Base-by-base conservation (phyloP, 345 rosid genomes). In the Eucalyptus pumila region DNA sequence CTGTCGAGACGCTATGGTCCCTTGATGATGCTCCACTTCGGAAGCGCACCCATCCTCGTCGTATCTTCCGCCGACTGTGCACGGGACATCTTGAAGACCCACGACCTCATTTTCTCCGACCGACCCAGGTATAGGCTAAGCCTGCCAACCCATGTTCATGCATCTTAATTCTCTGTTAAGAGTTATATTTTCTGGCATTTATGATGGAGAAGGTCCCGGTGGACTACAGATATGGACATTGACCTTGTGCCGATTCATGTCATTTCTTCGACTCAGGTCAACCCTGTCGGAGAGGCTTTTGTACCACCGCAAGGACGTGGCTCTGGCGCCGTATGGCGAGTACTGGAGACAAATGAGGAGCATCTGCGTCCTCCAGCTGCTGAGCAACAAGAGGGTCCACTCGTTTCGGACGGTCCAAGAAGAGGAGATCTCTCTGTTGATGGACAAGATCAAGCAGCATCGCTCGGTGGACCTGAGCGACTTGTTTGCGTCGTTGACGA, bases 261-360 rank as follows among this genome's bases (percentile, higher is more conserved):
- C 72, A 30, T 62, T 62, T 62, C 81, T 72, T 72, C 27, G 81
- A 34, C 26, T 76, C 47, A 76, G 47, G 47, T 76, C 83, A 11
- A 76, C 47, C 83, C 15, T 76, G 14, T 6, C 30, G 3, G 86
- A 90, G 2, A 93, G 87, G 51, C 92, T 96, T 85, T 51, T 94
- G 44, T 92, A 93, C 48, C 89, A 88, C 12, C 60, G 87, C 37
- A 91, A 91, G 42, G 95, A 95, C 80, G 37, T 94, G 30, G 37
- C 94, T 2, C 14, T 42, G 6, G 94, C 96, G 5, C 94, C 95
- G 3, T 94, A 95, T 49, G 96, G 96, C 17, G 95, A 96, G 88
- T 95, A 95, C 60, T 95, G 98, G 99, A 92, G 97, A 67, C 94
- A 95, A 85, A 91, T 94, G 88, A 95, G 91, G 90, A 93, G 94